Base-by-base conservation (phyloP, 2,329 filamentous ascomycete genomes). In the Madurella mycetomatis region DNA sequence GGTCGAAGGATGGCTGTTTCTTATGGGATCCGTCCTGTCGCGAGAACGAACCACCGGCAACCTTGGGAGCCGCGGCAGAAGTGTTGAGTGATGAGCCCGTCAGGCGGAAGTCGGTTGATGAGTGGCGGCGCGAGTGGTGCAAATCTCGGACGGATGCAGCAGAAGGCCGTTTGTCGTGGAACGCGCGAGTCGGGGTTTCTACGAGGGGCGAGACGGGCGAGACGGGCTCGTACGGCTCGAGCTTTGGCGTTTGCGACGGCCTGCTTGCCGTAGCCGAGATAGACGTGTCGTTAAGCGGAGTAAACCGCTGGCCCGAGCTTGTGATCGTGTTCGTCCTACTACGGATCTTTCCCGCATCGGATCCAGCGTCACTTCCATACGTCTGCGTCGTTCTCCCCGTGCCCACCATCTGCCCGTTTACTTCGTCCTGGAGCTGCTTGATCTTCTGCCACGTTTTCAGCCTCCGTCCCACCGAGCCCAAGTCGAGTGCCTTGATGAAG, bases 381-480 rank as follows among this genome's bases (percentile, higher is more conserved):
- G 75, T 78, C 53, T 76, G 75, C 1, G 81, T 84, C 45, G 76
- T 81, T 49, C 81, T 74, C 54, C 78, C 75, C 11, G 73, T 75
- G 25, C 60, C 54, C 8, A 70, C 59, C 15, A 66, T 71, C 32
- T 70, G 72, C 43, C 80, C 80, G 59, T 82, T 86, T 41, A 94
- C 85, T 69, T 96, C 90, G 65, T 95, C 89, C 68, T 97, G 92
- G 59, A 97, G 79, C 3, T 84, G 78, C 71, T 95, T 95, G 70
- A 97, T 92, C 72, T 94, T 96, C 71, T 96, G 90, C 92, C 92
- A 97, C 2, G 92, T 96, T 70, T 95, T 95, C 58, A 97, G 73
- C 57, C 92, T 82, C 54, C 90, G 82, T 9, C 92, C 92, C 62
- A 97, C 92, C 2, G 92, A 90, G 16, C 92, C 92, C 61, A 97